phyloP scores from a whole-genome alignment of 1,284 basidiomycete genomes.

The Apiotrichum veenhuisii region DNA sequence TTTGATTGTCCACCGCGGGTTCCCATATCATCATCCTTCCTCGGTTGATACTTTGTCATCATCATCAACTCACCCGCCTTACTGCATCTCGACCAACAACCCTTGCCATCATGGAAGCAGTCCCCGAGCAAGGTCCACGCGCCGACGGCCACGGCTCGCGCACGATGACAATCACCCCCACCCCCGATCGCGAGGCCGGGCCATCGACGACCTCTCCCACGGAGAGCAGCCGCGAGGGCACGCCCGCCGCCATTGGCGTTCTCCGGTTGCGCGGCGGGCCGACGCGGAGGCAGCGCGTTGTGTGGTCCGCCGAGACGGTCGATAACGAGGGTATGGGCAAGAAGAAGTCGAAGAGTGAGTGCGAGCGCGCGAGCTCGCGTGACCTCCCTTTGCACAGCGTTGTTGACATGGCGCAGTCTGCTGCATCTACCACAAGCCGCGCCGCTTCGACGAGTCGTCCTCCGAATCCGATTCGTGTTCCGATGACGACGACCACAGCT shows the following conservation, averaged over 20 bases:
- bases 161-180: constrained; percentile 27
- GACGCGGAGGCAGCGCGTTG: constrained; percentile 36
- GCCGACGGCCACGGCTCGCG: constrained; percentile 26
- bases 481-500: constrained; percentile 18
- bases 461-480: constrained; percentile 47
- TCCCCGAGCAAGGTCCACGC: constrained; percentile 32
- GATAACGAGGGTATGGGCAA: constrained; percentile 53
- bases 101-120: constrained; percentile 48
- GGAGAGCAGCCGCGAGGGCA: constrained; percentile 5
- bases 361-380: too few species aligned
- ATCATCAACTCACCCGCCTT: neutral
- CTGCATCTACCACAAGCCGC: constrained; percentile 54
- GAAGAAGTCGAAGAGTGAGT: constrained; percentile 53
- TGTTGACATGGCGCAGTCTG: constrained; percentile 47
- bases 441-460: constrained; percentile 49
- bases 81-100: neutral
- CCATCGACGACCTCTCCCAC: constrained; percentile 8
- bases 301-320: constrained; percentile 50
- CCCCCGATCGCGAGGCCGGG: constrained; percentile 16
- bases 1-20: too few species aligned
- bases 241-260: constrained; percentile 28
- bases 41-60: too few species aligned
- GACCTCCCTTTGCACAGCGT: too few species aligned
- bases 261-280: constrained; percentile 47
- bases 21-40: too few species aligned